phyloP scores from a whole-genome alignment of 441 rosid species.

The Iberis amara region DNA sequence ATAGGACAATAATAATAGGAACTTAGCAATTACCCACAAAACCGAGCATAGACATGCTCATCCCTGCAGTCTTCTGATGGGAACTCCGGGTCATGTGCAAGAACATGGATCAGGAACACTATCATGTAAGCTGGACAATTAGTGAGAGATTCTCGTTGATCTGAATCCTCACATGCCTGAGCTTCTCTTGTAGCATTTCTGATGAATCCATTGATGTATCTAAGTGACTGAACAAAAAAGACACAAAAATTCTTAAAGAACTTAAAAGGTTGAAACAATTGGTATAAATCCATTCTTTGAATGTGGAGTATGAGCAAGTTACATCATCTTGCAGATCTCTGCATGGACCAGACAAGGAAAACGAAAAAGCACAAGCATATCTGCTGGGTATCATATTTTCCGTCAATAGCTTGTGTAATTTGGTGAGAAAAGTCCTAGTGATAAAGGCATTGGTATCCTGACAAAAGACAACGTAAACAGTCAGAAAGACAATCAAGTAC shows the following conservation, averaged over 20 bases:
- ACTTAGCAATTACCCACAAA: slow-evolving; percentile 50
- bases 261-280: slow-evolving; percentile 19
- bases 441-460: slow-evolving; percentile 64
- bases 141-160: slow-evolving; percentile 44
- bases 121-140: slow-evolving; percentile 68
- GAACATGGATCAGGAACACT: slow-evolving; percentile 78
- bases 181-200: slow-evolving; percentile 51
- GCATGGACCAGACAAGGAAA: slow-evolving; percentile 48
- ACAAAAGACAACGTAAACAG: slow-evolving; percentile 27
- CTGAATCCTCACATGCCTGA: slow-evolving; percentile 39
- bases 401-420: slow-evolving; percentile 57
- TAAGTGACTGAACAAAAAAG: slow-evolving; percentile 45
- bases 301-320: slow-evolving; percentile 32
- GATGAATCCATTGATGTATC: slow-evolving; percentile 67
- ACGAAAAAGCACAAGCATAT: slow-evolving; percentile 82
- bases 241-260: slow-evolving; percentile 26
- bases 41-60: slow-evolving; percentile 56
- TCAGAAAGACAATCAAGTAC: slow-evolving; percentile 22
- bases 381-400: slow-evolving; percentile 59
- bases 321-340: slow-evolving; percentile 69
- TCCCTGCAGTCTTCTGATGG: slow-evolving; percentile 69
- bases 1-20: slow-evolving; percentile 19
- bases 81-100: slow-evolving; percentile 67
- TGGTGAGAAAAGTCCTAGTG: slow-evolving; percentile 56
- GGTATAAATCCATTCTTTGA: slow-evolving; percentile 5